These are phyloP conservation scores for Pseudoneurospora amorphoporcata DNA, from an alignment of 495 filamentous ascomycete species.

Conservation along the genomic window DNA sequence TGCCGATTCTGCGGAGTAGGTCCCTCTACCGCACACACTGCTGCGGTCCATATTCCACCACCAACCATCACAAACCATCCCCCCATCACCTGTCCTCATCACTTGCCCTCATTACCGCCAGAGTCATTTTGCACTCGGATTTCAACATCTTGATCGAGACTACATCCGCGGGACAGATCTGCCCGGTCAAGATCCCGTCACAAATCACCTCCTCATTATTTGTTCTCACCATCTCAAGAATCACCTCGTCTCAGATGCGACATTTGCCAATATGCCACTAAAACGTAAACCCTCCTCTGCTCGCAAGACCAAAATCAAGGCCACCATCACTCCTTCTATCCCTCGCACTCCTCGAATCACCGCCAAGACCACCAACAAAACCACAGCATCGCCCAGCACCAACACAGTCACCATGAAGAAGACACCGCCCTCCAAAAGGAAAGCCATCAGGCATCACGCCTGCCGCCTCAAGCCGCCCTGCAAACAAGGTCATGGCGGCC, in stretches of 20 bases:
- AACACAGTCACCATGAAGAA: neutral
- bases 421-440: neutral
- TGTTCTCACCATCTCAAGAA: neutral
- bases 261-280: neutral
- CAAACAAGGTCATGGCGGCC: constrained; percentile 6
- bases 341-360: neutral
- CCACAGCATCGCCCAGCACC: neutral
- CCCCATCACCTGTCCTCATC: neutral
- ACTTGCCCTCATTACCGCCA: neutral
- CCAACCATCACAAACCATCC: no score
- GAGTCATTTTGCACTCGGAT: neutral
- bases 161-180: neutral
- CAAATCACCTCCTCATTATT: neutral
- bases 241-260: neutral
- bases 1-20: neutral
- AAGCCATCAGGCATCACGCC: neutral
- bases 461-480: constrained; percentile 10
- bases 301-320: neutral
- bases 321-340: neutral
- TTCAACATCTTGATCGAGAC: neutral
- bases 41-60: no score
- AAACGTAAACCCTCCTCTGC: neutral
- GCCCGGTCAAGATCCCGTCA: neutral
- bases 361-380: neutral
- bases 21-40: neutral